Conservation (phyloP, 495 filamentous ascomycete genomes). For the Hypoxylon lenormandii region DNA sequence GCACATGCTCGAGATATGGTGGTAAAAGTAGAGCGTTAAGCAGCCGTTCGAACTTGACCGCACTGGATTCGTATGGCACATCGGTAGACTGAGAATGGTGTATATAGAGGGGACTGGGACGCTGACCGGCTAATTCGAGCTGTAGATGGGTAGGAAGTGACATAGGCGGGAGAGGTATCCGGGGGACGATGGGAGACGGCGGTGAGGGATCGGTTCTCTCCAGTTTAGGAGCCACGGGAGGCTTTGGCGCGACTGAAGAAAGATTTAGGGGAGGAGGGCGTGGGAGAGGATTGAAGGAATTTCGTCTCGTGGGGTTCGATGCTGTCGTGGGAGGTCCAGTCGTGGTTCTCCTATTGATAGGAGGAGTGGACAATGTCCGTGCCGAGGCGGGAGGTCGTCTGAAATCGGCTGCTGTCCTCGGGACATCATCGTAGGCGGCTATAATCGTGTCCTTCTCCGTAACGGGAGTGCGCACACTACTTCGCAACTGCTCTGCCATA, state of each 20-base stretch:
- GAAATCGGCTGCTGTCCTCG: slow-evolving; percentile 48
- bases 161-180: slow-evolving; percentile 82
- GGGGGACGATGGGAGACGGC: slow-evolving; percentile 74
- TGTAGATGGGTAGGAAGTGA: slow-evolving; percentile 90
- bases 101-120: slow-evolving; percentile 88
- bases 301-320: slow-evolving; percentile 44
- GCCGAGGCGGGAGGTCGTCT: slow-evolving; percentile 43
- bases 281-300: slow-evolving; percentile 52
- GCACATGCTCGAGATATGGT: slow-evolving; percentile 81
- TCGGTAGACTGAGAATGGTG: slow-evolving; percentile 77
- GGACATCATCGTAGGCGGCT: slow-evolving; percentile 18
- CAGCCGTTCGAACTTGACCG: slow-evolving; percentile 93
- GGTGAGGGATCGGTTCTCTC: slow-evolving; percentile 53
- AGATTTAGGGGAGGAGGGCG: slow-evolving; percentile 50
- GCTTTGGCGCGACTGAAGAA: slow-evolving; percentile 20
- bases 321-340: slow-evolving; percentile 43
- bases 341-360: slow-evolving; percentile 54
- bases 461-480: slow-evolving; percentile 15
- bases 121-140: slow-evolving; percentile 82
- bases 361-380: slow-evolving; percentile 62
- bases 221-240: slow-evolving; percentile 33
- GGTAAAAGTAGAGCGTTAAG: slow-evolving; percentile 88
- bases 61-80: slow-evolving; percentile 93
- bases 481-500: slow-evolving; percentile 49
- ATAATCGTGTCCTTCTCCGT: slow-evolving; percentile 7